Evolutionary conservation across 495 filamentous ascomycete species (phyloP).

Genomic region (Aspergillus funiculosus): DNA sequence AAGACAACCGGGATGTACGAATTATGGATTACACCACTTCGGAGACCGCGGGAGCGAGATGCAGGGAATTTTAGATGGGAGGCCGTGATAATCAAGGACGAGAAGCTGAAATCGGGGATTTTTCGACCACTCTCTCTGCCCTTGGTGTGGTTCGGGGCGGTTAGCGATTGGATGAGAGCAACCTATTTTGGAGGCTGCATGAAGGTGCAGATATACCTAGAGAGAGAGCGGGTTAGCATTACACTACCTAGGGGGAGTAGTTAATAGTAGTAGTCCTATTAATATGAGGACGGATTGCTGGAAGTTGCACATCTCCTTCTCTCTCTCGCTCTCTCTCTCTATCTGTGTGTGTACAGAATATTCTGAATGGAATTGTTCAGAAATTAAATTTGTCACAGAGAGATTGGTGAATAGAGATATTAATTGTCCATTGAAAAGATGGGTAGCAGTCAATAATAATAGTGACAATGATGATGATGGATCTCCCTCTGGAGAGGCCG

Average conservation of each 20-base stretch:
- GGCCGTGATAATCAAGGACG: constrained; percentile 8
- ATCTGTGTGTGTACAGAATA: no score
- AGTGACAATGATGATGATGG: no score
- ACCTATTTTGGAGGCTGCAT: constrained; percentile 16
- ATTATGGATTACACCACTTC: constrained; percentile 6
- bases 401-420: no score
- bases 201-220: constrained; percentile 9
- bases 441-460: no score
- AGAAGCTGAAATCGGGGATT: constrained; percentile 10
- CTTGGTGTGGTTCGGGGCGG: constrained; percentile 15
- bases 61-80: constrained; percentile 11
- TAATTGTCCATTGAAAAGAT: no score
- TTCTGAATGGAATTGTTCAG: constrained; percentile 3
- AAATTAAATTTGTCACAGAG: not conserved
- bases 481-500: no score
- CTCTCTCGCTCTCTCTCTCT: no score
- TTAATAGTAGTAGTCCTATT: not conserved
- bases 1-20: constrained; percentile 6
- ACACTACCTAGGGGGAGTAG: not conserved
- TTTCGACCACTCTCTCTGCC: constrained; percentile 12
- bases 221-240: not conserved
- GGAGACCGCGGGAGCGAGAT: constrained; percentile 10
- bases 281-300: no score
- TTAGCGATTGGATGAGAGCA: constrained; percentile 23
- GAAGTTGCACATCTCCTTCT: not conserved